Evolutionary conservation across 352 stramenopile genomes (phyloP).

Genomic region (Phytophthora fragariae): DNA sequence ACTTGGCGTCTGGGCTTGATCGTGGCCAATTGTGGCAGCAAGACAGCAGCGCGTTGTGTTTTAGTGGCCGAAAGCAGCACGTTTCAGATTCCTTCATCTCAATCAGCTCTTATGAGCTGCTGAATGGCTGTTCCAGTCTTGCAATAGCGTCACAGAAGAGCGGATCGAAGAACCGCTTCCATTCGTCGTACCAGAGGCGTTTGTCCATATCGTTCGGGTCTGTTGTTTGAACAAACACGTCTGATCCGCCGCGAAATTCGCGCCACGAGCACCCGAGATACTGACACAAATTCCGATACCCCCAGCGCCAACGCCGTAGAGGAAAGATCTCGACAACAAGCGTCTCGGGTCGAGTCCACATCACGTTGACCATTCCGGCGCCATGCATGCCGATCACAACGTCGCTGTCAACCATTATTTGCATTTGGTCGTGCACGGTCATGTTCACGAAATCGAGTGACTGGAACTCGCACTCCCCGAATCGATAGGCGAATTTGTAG

Average conservation of each 20-base stretch:
- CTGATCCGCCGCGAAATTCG: constrained; percentile 40
- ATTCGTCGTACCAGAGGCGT: constrained; percentile 42
- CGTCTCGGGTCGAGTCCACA: constrained; percentile 53
- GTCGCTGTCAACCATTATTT: constrained; percentile 55
- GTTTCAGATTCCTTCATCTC: neutral
- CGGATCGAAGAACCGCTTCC: constrained; percentile 50
- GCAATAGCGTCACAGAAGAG: constrained; percentile 35
- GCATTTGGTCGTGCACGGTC: constrained; percentile 51
- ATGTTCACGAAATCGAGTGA: constrained; percentile 60
- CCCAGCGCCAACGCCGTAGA: constrained; percentile 43
- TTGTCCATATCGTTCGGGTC: constrained; percentile 55
- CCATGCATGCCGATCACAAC: constrained; percentile 78
- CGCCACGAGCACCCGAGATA: constrained; percentile 62
- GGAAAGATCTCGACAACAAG: constrained; percentile 75
- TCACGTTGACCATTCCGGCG: constrained; percentile 68
- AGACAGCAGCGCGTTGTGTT: neutral
- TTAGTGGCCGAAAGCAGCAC: neutral
- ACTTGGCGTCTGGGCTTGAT: no score
- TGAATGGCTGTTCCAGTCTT: neutral
- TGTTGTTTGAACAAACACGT: constrained; percentile 19
- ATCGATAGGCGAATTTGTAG: constrained; percentile 33
- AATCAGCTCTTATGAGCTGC: neutral
- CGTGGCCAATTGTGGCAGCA: no score
- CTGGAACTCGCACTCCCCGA: constrained; percentile 40
- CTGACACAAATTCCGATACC: constrained; percentile 72